A percentile compares a stretch with the other conserved stretches of the same genome.
Conservation (phyloP, 306 rosid species). For the Cicer judaicum region DNA sequence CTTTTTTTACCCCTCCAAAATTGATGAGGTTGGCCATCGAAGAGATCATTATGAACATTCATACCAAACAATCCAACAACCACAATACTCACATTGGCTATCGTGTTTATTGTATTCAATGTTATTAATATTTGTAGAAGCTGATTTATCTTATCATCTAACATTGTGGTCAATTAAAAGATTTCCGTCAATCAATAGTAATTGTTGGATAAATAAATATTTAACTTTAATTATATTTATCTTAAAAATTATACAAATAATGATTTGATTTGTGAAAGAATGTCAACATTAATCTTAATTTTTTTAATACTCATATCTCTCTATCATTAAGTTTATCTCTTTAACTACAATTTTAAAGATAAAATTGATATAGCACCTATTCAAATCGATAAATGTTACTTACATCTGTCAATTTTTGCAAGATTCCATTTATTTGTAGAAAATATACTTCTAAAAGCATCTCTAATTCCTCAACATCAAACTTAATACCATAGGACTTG, state of each 20-base stretch:
- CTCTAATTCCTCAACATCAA: constrained; percentile 78
- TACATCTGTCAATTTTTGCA: constrained; percentile 74
- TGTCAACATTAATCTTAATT: too few species aligned
- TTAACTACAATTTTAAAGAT: background rate
- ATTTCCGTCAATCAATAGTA: too few species aligned
- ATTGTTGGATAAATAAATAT: too few species aligned
- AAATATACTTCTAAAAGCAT: constrained; percentile 89
- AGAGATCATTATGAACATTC: constrained; percentile 46
- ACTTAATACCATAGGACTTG: constrained; percentile 45
- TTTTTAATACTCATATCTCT: too few species aligned
- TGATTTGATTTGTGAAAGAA: too few species aligned
- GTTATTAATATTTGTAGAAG: constrained; percentile 72
- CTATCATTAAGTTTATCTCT: too few species aligned
- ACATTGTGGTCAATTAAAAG: constrained; percentile 57
- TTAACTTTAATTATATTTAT: too few species aligned
- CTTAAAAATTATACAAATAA: too few species aligned
- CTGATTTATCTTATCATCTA: constrained; percentile 87
- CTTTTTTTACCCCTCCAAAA: constrained; percentile 50
- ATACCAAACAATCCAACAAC: constrained; percentile 53
- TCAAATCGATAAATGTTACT: constrained; percentile 5
- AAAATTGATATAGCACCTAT: background rate
- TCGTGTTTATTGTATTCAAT: constrained; percentile 36
- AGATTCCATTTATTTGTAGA: constrained; percentile 75
- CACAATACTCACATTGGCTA: constrained; percentile 42
- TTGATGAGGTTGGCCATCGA: constrained; percentile 26